Conservation (phyloP, 1,139 yeast species). For the Suhomyces kunorum region DNA sequence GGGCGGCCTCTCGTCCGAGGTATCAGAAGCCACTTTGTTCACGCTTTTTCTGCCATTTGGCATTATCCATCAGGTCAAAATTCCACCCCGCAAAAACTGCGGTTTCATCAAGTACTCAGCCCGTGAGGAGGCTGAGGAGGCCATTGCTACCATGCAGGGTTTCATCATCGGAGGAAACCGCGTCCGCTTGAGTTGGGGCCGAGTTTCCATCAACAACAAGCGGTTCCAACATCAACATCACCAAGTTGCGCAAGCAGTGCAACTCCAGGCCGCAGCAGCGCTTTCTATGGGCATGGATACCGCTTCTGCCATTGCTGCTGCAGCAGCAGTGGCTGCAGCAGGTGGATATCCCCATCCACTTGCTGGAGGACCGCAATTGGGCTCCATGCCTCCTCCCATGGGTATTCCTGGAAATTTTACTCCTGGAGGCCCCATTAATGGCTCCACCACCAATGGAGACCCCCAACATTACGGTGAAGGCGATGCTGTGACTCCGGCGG, state of each 20-base stretch:
- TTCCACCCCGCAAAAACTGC: conserved; percentile 91
- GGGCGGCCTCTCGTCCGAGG: conserved; percentile 80
- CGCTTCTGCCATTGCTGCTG: conserved; percentile 26
- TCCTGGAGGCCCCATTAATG: neutral
- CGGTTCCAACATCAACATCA: conserved; percentile 39
- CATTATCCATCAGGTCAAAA: conserved; percentile 76
- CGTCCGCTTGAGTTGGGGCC: conserved; percentile 88
- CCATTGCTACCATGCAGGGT: conserved; percentile 91
- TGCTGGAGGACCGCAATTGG: conserved; percentile 11
- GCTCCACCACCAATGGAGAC: neutral
- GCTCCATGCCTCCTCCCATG: conserved; percentile 11
- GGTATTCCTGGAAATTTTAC: conserved; percentile 12
- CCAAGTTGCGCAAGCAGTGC: conserved; percentile 37
- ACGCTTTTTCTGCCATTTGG: conserved; percentile 85
- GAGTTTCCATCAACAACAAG: conserved; percentile 44
- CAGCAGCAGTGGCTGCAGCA: conserved; percentile 20
- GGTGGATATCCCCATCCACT: conserved; percentile 13
- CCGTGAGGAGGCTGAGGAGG: conserved; percentile 84
- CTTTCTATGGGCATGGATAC: conserved; percentile 41
- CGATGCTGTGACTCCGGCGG: neutral
- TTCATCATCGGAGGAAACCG: conserved; percentile 85
- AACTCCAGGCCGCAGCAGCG: conserved; percentile 39
- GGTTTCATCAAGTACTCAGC: conserved; percentile 85
- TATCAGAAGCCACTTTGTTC: conserved; percentile 73
- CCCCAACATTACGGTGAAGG: neutral